phyloP scores from a whole-genome alignment of 2,329 filamentous ascomycete genomes.

The Paraphoma chrysanthemicola region DNA sequence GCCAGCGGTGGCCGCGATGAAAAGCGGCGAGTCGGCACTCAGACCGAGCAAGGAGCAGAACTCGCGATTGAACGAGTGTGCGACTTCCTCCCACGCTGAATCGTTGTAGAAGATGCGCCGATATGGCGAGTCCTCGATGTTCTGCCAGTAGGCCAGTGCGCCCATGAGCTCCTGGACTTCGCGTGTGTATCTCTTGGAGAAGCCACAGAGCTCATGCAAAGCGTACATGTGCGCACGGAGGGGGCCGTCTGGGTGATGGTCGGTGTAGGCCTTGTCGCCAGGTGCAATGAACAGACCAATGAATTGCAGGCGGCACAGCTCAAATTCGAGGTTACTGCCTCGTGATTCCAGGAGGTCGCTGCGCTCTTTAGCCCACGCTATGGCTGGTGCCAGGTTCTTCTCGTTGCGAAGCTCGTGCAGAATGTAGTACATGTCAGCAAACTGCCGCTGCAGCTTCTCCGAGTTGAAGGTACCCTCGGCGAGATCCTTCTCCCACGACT shows the following conservation, averaged over 20 bases:
- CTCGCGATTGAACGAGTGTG: conserved; percentile 87
- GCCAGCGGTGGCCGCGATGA: conserved; percentile 90
- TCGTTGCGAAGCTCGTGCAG: conserved; percentile 75
- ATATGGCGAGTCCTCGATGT: conserved; percentile 81
- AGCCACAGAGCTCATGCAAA: conserved; percentile 73
- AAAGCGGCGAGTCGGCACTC: conserved; percentile 89
- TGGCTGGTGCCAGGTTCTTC: conserved; percentile 80
- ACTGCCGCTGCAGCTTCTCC: conserved; percentile 76
- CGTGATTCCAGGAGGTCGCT: conserved; percentile 74
- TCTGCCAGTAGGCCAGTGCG: conserved; percentile 79
- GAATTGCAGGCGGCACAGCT: conserved; percentile 88
- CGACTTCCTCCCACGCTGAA: conserved; percentile 81
- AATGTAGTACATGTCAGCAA: conserved; percentile 90
- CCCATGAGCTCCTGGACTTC: conserved; percentile 84
- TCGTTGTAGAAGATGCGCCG: conserved; percentile 76
- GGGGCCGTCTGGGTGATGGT: conserved; percentile 53
- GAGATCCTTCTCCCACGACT: conserved; percentile 52
- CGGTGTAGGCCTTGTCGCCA: conserved; percentile 56
- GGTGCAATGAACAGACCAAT: conserved; percentile 75
- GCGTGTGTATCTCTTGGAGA: conserved; percentile 74
- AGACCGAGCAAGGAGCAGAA: conserved; percentile 92
- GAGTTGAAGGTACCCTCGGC: conserved; percentile 67
- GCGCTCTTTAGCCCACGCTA: conserved; percentile 81
- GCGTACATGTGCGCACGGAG: conserved; percentile 78
- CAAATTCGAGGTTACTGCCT: conserved; percentile 94